These are phyloP conservation scores for Sclerotinia sclerotiorum DNA, from an alignment of 2,329 filamentous ascomycete species.

Conservation along the genomic window DNA sequence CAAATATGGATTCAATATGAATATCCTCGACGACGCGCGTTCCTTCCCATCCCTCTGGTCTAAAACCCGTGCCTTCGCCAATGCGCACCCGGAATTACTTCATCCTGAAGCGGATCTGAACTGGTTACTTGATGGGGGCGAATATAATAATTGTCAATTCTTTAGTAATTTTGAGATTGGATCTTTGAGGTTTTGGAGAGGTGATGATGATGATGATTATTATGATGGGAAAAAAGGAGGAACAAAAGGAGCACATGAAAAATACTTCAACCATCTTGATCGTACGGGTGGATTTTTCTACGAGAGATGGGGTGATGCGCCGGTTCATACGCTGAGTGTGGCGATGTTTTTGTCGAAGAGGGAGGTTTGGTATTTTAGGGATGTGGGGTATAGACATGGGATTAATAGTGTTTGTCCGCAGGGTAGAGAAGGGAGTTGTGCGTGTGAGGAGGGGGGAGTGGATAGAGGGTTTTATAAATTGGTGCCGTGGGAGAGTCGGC, in stretches of 20 bases:
- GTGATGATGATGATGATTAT: slow-evolving; percentile 60
- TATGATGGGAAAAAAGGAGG: neutral
- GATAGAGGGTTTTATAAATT: slow-evolving; percentile 50
- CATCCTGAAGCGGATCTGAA: slow-evolving; percentile 76
- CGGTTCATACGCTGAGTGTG: slow-evolving; percentile 92
- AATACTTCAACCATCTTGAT: slow-evolving; percentile 88
- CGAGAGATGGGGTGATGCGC: slow-evolving; percentile 95
- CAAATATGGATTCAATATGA: slow-evolving; percentile 77
- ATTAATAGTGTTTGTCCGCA: slow-evolving; percentile 46
- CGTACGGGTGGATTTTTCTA: slow-evolving; percentile 95
- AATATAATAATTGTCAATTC: slow-evolving; percentile 97
- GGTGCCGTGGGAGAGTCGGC: slow-evolving; percentile 49
- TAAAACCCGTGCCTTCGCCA: slow-evolving; percentile 86
- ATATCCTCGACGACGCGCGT: slow-evolving; percentile 91
- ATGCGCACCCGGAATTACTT: slow-evolving; percentile 82
- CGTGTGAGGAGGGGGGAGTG: slow-evolving; percentile 47
- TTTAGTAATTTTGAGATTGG: slow-evolving; percentile 99
- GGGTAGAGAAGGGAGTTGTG: slow-evolving; percentile 40
- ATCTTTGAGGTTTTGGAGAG: slow-evolving; percentile 86
- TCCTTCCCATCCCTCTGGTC: slow-evolving; percentile 93
- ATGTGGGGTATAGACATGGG: slow-evolving; percentile 92
- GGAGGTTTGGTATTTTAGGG: slow-evolving; percentile 95
- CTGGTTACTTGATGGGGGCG: slow-evolving; percentile 86
- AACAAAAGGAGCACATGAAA: slow-evolving; percentile 44
- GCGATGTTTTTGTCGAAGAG: slow-evolving; percentile 82